These are phyloP conservation scores for Casuarina equisetifolia DNA, from an alignment of 306 rosid genomes.

Conservation along the genomic window DNA sequence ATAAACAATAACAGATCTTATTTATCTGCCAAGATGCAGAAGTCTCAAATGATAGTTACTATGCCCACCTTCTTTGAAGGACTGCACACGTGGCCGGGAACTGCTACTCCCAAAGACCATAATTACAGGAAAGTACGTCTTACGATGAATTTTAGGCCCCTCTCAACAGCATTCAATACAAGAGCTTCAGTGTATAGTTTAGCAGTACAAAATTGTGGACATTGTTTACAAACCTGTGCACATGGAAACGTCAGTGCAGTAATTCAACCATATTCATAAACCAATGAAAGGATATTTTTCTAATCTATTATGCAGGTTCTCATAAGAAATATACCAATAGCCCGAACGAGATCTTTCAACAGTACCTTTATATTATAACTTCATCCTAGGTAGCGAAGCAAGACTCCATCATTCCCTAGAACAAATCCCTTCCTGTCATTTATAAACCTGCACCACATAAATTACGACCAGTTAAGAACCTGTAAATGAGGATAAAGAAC, in stretches of 20 bases:
- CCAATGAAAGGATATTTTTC: not conserved
- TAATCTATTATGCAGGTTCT: not conserved
- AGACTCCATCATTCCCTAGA: conserved; percentile 90
- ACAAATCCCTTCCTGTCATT: conserved; percentile 87
- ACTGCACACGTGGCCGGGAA: not conserved
- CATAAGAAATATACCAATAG: not conserved
- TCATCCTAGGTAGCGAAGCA: conserved; percentile 93
- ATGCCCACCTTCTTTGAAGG: not conserved
- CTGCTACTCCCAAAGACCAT: conserved; percentile 1
- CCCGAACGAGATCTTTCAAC: not conserved
- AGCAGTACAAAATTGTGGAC: conserved; percentile 38
- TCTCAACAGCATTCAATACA: conserved; percentile 27
- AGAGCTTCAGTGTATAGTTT: not conserved
- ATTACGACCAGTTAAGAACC: conserved; percentile 15
- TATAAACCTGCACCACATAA: conserved; percentile 60
- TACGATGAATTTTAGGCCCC: conserved; percentile 10
- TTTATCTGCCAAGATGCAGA: not conserved
- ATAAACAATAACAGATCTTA: not conserved
- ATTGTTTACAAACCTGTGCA: conserved; percentile 31
- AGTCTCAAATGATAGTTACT: not conserved
- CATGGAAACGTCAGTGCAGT: not conserved
- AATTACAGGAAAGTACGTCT: conserved; percentile 22
- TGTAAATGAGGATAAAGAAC: conserved; percentile 4
- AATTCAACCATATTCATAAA: not conserved
- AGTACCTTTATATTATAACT: conserved; percentile 47